Percentiles rank a stretch among this genome's conserved stretches.
Conservation (phyloP, 2,329 filamentous ascomycete species). For the Claviceps purpurea region DNA sequence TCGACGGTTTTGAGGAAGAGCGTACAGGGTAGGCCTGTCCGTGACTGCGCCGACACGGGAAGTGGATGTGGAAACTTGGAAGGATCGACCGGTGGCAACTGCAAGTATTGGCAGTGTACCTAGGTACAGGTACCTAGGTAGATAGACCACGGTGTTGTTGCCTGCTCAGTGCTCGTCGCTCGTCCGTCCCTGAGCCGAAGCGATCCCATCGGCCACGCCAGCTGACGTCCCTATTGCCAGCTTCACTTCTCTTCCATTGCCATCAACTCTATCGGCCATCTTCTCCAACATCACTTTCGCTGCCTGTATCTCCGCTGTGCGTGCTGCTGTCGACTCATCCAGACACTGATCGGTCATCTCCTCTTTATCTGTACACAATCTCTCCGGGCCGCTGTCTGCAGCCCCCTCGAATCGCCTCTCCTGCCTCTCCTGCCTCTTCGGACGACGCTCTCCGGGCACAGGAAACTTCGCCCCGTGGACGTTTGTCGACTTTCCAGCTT, state of each 20-base stretch:
- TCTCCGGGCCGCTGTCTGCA: background rate
- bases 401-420: background rate
- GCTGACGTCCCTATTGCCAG: background rate
- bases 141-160: background rate
- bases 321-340: conserved; percentile 3
- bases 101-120: background rate
- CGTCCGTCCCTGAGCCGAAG: background rate
- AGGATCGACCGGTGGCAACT: background rate
- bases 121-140: background rate
- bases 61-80: background rate
- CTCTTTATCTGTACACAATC: conserved; percentile 2
- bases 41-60: background rate
- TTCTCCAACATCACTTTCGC: conserved; percentile 3
- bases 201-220: background rate
- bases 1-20: background rate
- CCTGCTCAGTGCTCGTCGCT: background rate
- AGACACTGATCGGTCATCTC: background rate
- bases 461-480: background rate
- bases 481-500: conserved; percentile 1
- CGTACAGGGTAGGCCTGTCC: background rate
- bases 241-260: conserved; percentile 1
- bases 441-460: background rate
- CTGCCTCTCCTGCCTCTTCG: background rate
- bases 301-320: conserved; percentile 1
- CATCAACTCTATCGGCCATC: conserved; percentile 1